These are phyloP conservation scores for Chaetomiaceae sp. DNA, from an alignment of 2,329 filamentous ascomycete species.

Conservation along the genomic window DNA sequence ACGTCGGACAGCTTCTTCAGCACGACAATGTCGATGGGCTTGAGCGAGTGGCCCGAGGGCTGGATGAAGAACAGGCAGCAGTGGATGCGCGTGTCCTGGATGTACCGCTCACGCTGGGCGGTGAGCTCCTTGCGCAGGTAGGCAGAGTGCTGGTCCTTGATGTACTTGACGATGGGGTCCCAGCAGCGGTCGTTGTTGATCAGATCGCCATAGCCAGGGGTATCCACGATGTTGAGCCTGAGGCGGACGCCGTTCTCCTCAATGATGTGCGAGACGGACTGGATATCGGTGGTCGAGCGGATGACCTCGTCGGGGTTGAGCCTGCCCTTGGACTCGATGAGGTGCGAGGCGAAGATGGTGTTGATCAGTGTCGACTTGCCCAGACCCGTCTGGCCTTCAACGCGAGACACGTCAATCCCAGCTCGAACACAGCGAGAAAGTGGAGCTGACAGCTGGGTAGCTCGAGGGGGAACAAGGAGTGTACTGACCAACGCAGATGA, in stretches of 20 bases:
- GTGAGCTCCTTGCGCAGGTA: slow-evolving; percentile 99
- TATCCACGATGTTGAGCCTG: slow-evolving; percentile 97
- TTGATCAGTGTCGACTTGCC: slow-evolving; percentile 99
- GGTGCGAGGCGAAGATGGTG: slow-evolving; percentile 98
- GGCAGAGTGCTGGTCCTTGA: slow-evolving; percentile 99
- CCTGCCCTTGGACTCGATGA: slow-evolving; percentile 98
- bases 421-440: slow-evolving; percentile 4
- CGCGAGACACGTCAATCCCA: slow-evolving; percentile 32
- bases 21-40: slow-evolving; percentile 99
- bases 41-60: slow-evolving; percentile 94
- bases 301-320: slow-evolving; percentile 88
- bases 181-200: slow-evolving; percentile 99
- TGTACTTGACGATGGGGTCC: slow-evolving; percentile 99
- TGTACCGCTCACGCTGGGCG: slow-evolving; percentile 97
- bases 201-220: slow-evolving; percentile 94
- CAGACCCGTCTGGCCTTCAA: slow-evolving; percentile 87
- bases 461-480: slow-evolving; percentile 3
- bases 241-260: slow-evolving; percentile 99
- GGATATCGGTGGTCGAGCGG: slow-evolving; percentile 95
- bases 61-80: slow-evolving; percentile 99
- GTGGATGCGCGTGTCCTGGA: slow-evolving; percentile 98
- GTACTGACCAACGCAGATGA: slow-evolving; percentile 96
- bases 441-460: slow-evolving; percentile 8
- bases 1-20: slow-evolving; percentile 99
- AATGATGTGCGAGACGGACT: slow-evolving; percentile 96